Evolutionary conservation across 2,329 filamentous ascomycete genomes (phyloP).

Genomic region (Exserohilum rostratum): DNA sequence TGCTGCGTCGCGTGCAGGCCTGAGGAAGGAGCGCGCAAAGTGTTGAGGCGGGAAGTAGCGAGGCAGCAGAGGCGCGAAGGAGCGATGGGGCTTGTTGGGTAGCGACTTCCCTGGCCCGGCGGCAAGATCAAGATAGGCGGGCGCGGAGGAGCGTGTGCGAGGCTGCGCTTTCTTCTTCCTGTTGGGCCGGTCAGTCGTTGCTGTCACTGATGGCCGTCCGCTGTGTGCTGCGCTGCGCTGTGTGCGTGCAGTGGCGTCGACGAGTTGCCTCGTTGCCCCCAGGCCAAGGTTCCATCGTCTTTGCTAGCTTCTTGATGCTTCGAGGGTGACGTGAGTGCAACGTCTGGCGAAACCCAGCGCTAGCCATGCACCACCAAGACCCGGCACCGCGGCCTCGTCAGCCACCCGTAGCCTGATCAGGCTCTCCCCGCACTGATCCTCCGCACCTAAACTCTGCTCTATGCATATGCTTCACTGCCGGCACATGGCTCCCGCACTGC

Average conservation of each 20-base stretch:
- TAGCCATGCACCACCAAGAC: neutral
- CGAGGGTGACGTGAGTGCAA: constrained; percentile 14
- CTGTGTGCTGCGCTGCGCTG: too few species aligned
- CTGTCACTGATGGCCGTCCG: too few species aligned
- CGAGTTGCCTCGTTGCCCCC: too few species aligned
- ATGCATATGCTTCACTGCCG: neutral
- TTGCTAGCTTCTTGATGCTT: constrained; percentile 3
- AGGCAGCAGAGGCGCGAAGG: constrained; percentile 2
- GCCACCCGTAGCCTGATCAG: constrained; percentile 13
- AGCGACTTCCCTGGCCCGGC: constrained; percentile 22
- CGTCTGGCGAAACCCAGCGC: constrained; percentile 5
- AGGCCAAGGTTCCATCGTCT: constrained; percentile 7
- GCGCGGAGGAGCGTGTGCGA: too few species aligned
- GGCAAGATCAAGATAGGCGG: too few species aligned
- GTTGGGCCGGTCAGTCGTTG: too few species aligned
- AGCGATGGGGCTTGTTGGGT: constrained; percentile 11
- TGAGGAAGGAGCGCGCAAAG: neutral
- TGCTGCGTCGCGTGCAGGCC: neutral
- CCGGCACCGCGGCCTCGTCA: constrained; percentile 3
- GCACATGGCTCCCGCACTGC: neutral
- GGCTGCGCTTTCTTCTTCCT: too few species aligned
- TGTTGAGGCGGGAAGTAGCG: too few species aligned
- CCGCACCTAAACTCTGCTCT: neutral
- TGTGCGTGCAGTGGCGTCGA: too few species aligned
- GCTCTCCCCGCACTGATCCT: constrained; percentile 16